phyloP scores from a whole-genome alignment of 768 basidiomycete species.

The Amanita brunnescens region DNA sequence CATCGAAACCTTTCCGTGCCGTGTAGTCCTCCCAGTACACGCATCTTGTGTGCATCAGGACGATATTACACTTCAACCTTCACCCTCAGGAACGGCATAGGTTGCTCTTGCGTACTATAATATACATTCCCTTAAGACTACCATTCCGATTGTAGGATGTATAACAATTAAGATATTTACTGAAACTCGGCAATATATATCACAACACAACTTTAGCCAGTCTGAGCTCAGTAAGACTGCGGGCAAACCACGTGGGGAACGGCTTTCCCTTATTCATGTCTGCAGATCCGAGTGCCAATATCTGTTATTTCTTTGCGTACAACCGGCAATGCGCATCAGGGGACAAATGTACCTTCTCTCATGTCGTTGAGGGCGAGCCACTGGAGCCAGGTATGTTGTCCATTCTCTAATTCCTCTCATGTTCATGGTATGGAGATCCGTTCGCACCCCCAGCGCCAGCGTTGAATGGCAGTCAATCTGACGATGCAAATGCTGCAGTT shows the following conservation, averaged over 20 bases:
- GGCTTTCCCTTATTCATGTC: background rate
- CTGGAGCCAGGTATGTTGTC: background rate
- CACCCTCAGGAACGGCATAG: too few species aligned
- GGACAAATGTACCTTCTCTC: constrained; percentile 5
- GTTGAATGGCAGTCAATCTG: background rate
- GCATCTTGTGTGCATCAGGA: background rate
- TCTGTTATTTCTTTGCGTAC: constrained; percentile 1
- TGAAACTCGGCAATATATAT: too few species aligned
- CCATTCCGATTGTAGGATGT: too few species aligned
- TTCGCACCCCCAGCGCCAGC: background rate
- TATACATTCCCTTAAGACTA: too few species aligned
- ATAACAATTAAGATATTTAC: too few species aligned
- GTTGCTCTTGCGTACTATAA: background rate
- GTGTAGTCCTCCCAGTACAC: background rate
- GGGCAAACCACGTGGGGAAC: too few species aligned
- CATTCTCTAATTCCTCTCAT: too few species aligned
- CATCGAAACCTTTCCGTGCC: background rate
- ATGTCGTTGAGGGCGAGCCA: background rate
- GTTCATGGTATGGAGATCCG: too few species aligned
- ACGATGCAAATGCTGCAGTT: background rate
- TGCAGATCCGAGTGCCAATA: background rate
- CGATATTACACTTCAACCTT: too few species aligned
- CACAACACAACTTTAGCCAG: too few species aligned
- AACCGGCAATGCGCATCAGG: background rate
- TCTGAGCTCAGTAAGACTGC: too few species aligned